Evolutionary conservation across 1,284 basidiomycete genomes (phyloP).

Genomic region (Moesziomyces sp.): DNA sequence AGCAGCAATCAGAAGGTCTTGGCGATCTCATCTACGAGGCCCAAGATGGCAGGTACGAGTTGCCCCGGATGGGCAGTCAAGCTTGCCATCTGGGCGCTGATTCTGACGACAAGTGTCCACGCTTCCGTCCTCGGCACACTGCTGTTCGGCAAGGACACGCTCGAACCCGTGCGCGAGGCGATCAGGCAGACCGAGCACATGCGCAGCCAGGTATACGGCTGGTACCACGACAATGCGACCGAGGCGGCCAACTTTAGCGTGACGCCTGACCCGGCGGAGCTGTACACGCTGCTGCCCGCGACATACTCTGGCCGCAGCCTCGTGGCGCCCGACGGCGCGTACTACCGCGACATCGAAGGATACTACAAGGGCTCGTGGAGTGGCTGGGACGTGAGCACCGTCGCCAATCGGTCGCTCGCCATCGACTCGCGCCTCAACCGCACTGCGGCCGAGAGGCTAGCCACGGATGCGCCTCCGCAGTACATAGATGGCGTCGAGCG

Average conservation of each 20-base stretch:
- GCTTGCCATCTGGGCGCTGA: too few relatives aligned
- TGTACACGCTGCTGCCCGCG: conserved; percentile 20
- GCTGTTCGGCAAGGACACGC: conserved; percentile 30
- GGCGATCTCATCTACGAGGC: too few relatives aligned
- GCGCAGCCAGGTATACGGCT: conserved; percentile 25
- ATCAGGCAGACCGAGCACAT: conserved; percentile 30
- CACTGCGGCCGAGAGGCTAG: neutral
- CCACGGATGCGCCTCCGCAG: neutral
- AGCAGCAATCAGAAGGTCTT: too few relatives aligned
- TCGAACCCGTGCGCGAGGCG: conserved; percentile 30
- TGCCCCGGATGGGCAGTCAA: too few relatives aligned
- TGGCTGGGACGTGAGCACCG: conserved; percentile 39
- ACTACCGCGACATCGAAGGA: conserved; percentile 31
- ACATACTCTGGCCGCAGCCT: conserved; percentile 16
- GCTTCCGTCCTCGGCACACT: conserved; percentile 17
- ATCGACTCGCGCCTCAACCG: conserved; percentile 27
- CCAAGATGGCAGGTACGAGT: too few relatives aligned
- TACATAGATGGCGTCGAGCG: conserved; percentile 21
- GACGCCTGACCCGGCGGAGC: conserved; percentile 18
- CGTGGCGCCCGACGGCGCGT: conserved; percentile 21
- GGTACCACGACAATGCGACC: conserved; percentile 32
- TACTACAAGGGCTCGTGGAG: conserved; percentile 48
- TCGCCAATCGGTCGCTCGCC: conserved; percentile 22
- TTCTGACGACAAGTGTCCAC: neutral
- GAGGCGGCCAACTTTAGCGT: conserved; percentile 43